These are phyloP conservation scores for Pelargonium cotyledonis DNA, from an alignment of 441 rosid genomes.

Conservation along the genomic window DNA sequence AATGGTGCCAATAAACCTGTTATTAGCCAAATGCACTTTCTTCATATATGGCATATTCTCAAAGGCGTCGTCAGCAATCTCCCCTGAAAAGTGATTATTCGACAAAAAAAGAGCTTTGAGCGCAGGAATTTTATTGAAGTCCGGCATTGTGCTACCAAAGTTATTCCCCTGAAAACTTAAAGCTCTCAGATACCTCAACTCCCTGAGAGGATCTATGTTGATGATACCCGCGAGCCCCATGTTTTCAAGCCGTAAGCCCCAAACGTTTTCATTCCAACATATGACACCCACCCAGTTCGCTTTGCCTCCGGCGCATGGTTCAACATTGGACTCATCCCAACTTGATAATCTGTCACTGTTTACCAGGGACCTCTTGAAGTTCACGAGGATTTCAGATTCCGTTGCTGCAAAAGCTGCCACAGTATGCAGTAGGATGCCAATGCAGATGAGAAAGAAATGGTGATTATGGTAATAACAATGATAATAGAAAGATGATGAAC, in stretches of 20 bases:
- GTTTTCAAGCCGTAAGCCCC: slow-evolving; percentile 70
- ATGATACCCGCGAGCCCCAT: slow-evolving; percentile 51
- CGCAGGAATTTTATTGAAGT: slow-evolving; percentile 37
- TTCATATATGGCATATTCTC: slow-evolving; percentile 56
- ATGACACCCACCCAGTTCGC: slow-evolving; percentile 63
- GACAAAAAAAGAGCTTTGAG: slow-evolving; percentile 64
- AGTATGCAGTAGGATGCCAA: slow-evolving; percentile 9
- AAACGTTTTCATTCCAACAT: slow-evolving; percentile 37
- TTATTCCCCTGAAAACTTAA: slow-evolving; percentile 71
- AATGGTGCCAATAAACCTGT: slow-evolving; percentile 45
- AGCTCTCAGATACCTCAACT: slow-evolving; percentile 43
- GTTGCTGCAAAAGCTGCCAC: slow-evolving; percentile 23
- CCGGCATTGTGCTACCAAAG: slow-evolving; percentile 56
- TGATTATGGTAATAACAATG: background rate
- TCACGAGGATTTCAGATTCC: slow-evolving; percentile 41
- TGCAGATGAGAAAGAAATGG: slow-evolving; percentile 8
- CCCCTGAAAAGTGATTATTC: slow-evolving; percentile 56
- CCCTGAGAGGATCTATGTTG: slow-evolving; percentile 39
- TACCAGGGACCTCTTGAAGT: slow-evolving; percentile 45
- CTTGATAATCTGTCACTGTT: slow-evolving; percentile 16
- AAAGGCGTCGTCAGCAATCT: slow-evolving; percentile 56
- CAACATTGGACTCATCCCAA: slow-evolving; percentile 38
- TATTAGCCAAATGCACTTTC: slow-evolving; percentile 62
- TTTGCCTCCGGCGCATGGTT: slow-evolving; percentile 40
- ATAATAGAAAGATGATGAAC: background rate